phyloP scores from a whole-genome alignment of 805 yeast species.

The Yamadazyma olivae region DNA sequence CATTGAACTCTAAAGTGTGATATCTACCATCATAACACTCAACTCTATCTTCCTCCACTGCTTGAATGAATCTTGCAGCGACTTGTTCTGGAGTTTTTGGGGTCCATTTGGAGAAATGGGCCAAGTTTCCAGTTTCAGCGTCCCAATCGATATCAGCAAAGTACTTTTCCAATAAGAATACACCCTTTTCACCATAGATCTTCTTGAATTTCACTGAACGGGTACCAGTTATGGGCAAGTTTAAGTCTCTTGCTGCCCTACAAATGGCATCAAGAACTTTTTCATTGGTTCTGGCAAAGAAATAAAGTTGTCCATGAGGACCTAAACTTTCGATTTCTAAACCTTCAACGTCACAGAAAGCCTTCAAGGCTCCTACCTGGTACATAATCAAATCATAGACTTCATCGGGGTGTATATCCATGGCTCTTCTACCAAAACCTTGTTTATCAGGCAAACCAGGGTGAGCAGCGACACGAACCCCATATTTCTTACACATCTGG shows the following conservation, averaged over 20 bases:
- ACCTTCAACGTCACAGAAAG: constrained; percentile 30
- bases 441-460: constrained; percentile 34
- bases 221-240: constrained; percentile 32
- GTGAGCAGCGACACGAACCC: constrained; percentile 33
- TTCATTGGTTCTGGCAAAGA: constrained; percentile 28
- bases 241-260: constrained; percentile 27
- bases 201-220: constrained; percentile 22
- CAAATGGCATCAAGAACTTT: constrained; percentile 31
- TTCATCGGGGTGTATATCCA: constrained; percentile 32
- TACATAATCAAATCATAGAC: constrained; percentile 29
- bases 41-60: constrained; percentile 20
- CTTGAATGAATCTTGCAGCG: constrained; percentile 18
- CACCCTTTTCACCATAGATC: constrained; percentile 28
- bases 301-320: constrained; percentile 34
- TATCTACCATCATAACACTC: constrained; percentile 17
- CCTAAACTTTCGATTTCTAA: constrained; percentile 25
- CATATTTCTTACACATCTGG: constrained; percentile 25
- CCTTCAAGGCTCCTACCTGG: constrained; percentile 35
- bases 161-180: constrained; percentile 30
- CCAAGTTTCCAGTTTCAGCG: constrained; percentile 21
- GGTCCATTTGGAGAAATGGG: constrained; percentile 16
- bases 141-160: constrained; percentile 31
- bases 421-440: constrained; percentile 35
- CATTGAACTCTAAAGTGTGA: constrained; percentile 21
- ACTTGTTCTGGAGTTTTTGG: constrained; percentile 27